phyloP scores from a whole-genome alignment of 225 moss, liverwort and hornwort genomes.

The Neckera pumila region DNA sequence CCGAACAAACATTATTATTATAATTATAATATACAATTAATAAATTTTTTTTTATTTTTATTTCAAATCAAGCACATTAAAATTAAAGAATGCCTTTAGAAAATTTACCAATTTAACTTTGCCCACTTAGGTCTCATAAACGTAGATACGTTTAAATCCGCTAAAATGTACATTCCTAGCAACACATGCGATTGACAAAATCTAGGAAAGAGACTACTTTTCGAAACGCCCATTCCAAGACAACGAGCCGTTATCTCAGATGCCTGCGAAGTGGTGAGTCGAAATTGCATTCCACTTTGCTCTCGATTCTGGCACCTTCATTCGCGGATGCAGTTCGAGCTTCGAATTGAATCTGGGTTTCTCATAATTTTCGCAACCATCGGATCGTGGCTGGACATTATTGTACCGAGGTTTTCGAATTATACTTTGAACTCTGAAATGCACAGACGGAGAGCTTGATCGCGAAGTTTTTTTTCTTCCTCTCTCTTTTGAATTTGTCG shows the following conservation, averaged over 20 bases:
- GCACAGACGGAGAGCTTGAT: not conserved
- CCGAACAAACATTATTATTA: no score
- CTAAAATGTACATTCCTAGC: not conserved
- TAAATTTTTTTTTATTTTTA: not conserved
- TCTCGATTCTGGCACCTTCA: not conserved
- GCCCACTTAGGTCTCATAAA: not conserved
- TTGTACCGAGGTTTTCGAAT: not conserved
- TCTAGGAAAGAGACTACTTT: not conserved
- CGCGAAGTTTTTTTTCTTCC: not conserved
- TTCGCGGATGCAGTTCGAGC: not conserved
- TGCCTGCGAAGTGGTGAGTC: conserved; percentile 1
- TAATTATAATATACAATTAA: no score
- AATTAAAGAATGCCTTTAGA: no score
- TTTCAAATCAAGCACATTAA: not conserved
- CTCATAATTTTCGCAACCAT: not conserved
- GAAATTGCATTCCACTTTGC: not conserved
- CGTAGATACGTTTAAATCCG: not conserved
- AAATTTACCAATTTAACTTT: not conserved
- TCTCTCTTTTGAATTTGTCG: not conserved
- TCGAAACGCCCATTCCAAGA: not conserved
- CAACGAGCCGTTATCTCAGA: not conserved
- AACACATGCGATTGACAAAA: not conserved
- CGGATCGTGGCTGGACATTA: not conserved
- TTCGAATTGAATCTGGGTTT: not conserved
- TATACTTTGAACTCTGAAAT: not conserved